Conservation (phyloP, 306 rosid species). For the Cucurbita argyrosperma region DNA sequence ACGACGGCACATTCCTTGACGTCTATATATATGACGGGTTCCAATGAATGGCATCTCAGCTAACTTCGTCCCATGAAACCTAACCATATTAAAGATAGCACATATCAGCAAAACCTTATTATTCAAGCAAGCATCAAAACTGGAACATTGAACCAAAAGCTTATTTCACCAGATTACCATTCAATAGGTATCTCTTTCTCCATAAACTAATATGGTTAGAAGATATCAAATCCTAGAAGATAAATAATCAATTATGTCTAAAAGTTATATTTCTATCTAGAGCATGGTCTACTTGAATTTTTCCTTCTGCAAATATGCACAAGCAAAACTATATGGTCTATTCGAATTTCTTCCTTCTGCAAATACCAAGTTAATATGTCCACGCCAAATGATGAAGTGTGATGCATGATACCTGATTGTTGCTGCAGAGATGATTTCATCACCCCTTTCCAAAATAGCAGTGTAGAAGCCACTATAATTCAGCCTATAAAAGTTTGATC, state of each 20-base stretch:
- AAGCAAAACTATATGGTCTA: not conserved
- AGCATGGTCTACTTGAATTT: not conserved
- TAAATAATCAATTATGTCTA: not conserved
- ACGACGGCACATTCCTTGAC: slow-evolving; percentile 97
- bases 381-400: not conserved
- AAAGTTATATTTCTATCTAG: not conserved
- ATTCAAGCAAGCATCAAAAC: not conserved
- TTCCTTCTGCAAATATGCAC: not conserved
- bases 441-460: slow-evolving; percentile 90
- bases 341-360: not conserved
- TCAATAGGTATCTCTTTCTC: not conserved
- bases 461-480: slow-evolving; percentile 80
- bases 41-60: slow-evolving; percentile 99
- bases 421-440: slow-evolving; percentile 86
- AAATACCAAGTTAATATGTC: not conserved
- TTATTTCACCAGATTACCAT: not conserved
- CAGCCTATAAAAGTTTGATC: slow-evolving; percentile 87
- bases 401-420: slow-evolving; percentile 50
- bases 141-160: not conserved
- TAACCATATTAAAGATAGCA: slow-evolving; percentile 19
- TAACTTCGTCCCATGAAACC: slow-evolving; percentile 92
- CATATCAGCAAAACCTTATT: not conserved
- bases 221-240: not conserved
- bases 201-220: not conserved
- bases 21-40: slow-evolving; percentile 89